A percentile compares a stretch with the other conserved stretches of the same genome.
Conservation (phyloP, 306 rosid genomes). For the Quercus agrifolia region DNA sequence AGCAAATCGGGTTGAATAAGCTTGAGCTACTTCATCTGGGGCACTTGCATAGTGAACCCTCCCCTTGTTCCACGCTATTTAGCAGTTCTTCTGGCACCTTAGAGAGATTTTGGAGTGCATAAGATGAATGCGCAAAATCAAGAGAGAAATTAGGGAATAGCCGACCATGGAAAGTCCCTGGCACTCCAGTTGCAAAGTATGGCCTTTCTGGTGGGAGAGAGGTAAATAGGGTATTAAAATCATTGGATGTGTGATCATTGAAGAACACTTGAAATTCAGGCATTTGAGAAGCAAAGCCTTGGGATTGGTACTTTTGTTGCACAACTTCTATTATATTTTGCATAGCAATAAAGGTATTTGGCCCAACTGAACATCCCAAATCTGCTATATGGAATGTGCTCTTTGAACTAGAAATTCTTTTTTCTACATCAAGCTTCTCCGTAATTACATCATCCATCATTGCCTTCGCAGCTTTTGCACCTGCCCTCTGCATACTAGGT, state of each 20-base stretch:
- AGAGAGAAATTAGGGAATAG: not conserved
- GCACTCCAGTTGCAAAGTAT: too few species aligned
- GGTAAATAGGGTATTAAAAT: too few species aligned
- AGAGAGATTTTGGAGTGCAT: slow-evolving; percentile 23
- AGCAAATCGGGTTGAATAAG: too few species aligned
- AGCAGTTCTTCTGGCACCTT: slow-evolving; percentile 4
- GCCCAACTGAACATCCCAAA: not conserved
- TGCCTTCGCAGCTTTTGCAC: too few species aligned
- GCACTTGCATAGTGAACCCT: too few species aligned
- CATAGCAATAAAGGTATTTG: slow-evolving; percentile 8
- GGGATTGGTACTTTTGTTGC: not conserved
- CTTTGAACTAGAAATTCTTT: not conserved
- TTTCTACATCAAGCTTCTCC: slow-evolving; percentile 1
- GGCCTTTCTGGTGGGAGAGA: too few species aligned
- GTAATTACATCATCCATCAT: not conserved
- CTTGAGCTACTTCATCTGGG: too few species aligned
- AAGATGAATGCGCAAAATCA: slow-evolving; percentile 13
- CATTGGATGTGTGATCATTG: not conserved
- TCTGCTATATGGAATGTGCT: not conserved
- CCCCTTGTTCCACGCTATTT: too few species aligned
- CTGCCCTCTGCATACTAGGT: too few species aligned
- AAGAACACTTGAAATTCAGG: slow-evolving; percentile 25
- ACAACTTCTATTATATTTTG: slow-evolving; percentile 3
- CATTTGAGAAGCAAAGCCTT: not conserved
- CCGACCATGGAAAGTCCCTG: too few species aligned